phyloP scores from a whole-genome alignment of 176 grass and related monocot species.

The Paspalum notatum region DNA sequence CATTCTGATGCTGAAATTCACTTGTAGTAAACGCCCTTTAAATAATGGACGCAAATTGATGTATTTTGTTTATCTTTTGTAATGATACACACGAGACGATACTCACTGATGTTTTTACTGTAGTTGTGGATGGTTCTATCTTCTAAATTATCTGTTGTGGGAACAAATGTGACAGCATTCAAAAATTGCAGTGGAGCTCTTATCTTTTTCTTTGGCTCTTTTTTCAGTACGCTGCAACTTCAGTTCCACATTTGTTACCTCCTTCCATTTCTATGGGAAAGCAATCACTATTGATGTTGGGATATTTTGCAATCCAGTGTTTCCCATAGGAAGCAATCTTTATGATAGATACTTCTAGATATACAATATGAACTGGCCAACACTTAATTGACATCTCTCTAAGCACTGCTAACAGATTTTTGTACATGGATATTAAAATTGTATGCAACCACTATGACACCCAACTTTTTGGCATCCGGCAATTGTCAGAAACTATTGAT shows the following conservation, averaged over 20 bases:
- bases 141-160: not conserved
- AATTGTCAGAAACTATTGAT: slow-evolving; percentile 4
- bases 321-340: slow-evolving; percentile 7
- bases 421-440: not conserved
- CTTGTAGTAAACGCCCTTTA: not conserved
- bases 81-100: not conserved
- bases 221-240: not conserved
- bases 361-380: slow-evolving; percentile 6
- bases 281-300: not conserved
- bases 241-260: not conserved
- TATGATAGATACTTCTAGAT: slow-evolving; percentile 3
- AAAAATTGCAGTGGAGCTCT: slow-evolving; percentile 5
- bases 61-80: not conserved
- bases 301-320: not conserved
- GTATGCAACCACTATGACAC: not conserved
- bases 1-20: slow-evolving; percentile 19
- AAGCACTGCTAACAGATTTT: not conserved
- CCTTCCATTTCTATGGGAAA: not conserved
- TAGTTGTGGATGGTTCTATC: not conserved
- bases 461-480: not conserved
- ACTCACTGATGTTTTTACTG: not conserved
- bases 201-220: not conserved
- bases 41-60: not conserved
- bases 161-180: slow-evolving; percentile 14
- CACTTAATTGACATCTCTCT: slow-evolving; percentile 3